phyloP scores from a whole-genome alignment of 1,139 yeast species.

The Geotrichum restrictum region DNA sequence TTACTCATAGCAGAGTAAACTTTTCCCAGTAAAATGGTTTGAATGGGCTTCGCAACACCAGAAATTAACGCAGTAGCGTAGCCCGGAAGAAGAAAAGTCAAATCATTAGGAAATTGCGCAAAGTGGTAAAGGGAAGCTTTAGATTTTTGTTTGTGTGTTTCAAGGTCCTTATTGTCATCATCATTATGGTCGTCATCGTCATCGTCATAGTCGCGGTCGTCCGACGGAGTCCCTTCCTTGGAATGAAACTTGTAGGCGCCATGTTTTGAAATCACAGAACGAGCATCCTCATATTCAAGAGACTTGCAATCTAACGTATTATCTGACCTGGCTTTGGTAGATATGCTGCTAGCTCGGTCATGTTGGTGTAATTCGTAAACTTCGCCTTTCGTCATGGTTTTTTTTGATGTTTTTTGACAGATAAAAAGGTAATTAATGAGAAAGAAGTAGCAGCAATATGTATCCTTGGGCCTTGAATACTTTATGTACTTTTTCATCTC shows the following conservation, averaged over 20 bases:
- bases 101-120: constrained; percentile 28
- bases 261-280: no score
- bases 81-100: constrained; percentile 29
- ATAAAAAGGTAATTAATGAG: background rate
- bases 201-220: background rate
- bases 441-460: background rate
- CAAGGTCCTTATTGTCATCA: background rate
- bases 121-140: constrained; percentile 18
- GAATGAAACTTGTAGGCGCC: no score
- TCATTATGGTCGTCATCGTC: background rate
- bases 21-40: constrained; percentile 63
- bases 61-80: constrained; percentile 39
- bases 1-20: constrained; percentile 53
- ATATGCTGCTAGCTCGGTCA: background rate
- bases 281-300: background rate
- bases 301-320: background rate
- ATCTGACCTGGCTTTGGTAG: background rate
- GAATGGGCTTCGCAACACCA: constrained; percentile 57
- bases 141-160: background rate
- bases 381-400: constrained; percentile 1
- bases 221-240: no score
- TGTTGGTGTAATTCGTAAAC: background rate
- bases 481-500: background rate
- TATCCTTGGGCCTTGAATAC: background rate
- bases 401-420: background rate